These are phyloP conservation scores for Agrocybe pediades DNA, from an alignment of 768 basidiomycete genomes.

Conservation along the genomic window DNA sequence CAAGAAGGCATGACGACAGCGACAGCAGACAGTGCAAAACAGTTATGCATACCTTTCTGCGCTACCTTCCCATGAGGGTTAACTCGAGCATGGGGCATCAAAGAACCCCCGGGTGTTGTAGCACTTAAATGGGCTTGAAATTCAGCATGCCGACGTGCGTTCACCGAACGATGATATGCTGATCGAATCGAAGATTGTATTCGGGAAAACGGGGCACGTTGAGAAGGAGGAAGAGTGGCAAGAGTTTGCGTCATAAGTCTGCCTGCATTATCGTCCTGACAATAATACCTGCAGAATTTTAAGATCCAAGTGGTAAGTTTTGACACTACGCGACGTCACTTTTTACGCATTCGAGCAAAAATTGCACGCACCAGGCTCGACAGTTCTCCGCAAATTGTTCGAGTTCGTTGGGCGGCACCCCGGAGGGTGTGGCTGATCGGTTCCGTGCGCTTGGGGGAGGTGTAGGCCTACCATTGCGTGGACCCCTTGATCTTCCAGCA, in stretches of 20 bases:
- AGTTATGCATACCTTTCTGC: conserved; percentile 50
- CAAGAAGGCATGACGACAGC: background rate
- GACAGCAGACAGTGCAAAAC: background rate
- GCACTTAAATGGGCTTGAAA: conserved; percentile 83
- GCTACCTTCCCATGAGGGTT: conserved; percentile 66
- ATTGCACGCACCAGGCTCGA: conserved; percentile 64
- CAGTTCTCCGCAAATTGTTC: conserved; percentile 80
- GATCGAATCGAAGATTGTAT: conserved; percentile 86
- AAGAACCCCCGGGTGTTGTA: conserved; percentile 77
- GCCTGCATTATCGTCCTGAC: conserved; percentile 78
- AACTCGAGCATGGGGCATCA: conserved; percentile 73
- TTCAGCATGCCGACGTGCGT: conserved; percentile 75
- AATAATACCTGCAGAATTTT: conserved; percentile 66
- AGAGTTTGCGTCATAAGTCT: conserved; percentile 82
- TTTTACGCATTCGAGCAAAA: conserved; percentile 2
- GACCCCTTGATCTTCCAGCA: conserved; percentile 48
- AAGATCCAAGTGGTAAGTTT: background rate
- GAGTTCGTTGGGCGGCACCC: conserved; percentile 64
- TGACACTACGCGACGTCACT: conserved; percentile 4
- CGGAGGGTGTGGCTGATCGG: conserved; percentile 72
- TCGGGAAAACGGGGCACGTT: conserved; percentile 85
- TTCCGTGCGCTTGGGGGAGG: conserved; percentile 62
- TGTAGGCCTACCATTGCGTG: conserved; percentile 52
- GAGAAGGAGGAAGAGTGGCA: conserved; percentile 76
- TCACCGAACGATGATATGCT: conserved; percentile 80